Conservation (phyloP, 2,329 filamentous ascomycete genomes). For the Penicillium aurantiogriseum region DNA sequence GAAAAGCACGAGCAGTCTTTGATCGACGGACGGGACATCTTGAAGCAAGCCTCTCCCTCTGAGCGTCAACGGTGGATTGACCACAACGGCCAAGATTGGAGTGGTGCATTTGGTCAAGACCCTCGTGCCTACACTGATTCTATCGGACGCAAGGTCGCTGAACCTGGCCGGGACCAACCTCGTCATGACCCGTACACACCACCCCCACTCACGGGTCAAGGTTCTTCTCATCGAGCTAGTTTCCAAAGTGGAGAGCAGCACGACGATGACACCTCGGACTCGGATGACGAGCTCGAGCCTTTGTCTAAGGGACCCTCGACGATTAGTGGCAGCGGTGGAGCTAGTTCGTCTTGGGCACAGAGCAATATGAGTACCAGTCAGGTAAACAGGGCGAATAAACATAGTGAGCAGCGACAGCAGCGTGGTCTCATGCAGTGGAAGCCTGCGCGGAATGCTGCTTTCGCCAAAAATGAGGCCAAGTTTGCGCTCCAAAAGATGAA, state of each 20-base stretch:
- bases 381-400: slow-evolving; percentile 40
- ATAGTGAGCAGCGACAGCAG: slow-evolving; percentile 73
- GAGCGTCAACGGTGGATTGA: slow-evolving; percentile 74
- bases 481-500: slow-evolving; percentile 74
- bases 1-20: slow-evolving; percentile 79
- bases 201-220: slow-evolving; percentile 38
- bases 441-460: slow-evolving; percentile 79
- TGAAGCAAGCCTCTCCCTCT: slow-evolving; percentile 65
- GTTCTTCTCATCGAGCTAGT: not conserved
- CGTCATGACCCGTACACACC: slow-evolving; percentile 52
- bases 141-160: slow-evolving; percentile 53
- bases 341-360: slow-evolving; percentile 18
- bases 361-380: slow-evolving; percentile 12
- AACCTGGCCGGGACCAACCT: slow-evolving; percentile 54
- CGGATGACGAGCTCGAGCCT: slow-evolving; percentile 1
- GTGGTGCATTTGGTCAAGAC: slow-evolving; percentile 77
- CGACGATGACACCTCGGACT: slow-evolving; percentile 16
- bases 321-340: slow-evolving; percentile 12
- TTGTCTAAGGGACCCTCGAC: slow-evolving; percentile 16
- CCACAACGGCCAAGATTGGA: slow-evolving; percentile 82
- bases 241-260: slow-evolving; percentile 13
- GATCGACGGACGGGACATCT: slow-evolving; percentile 74
- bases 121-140: slow-evolving; percentile 61
- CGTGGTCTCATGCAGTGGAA: slow-evolving; percentile 94
- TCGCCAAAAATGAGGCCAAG: slow-evolving; percentile 83